Base-by-base conservation (phyloP, 345 rosid genomes). In the Populus simonii region DNA sequence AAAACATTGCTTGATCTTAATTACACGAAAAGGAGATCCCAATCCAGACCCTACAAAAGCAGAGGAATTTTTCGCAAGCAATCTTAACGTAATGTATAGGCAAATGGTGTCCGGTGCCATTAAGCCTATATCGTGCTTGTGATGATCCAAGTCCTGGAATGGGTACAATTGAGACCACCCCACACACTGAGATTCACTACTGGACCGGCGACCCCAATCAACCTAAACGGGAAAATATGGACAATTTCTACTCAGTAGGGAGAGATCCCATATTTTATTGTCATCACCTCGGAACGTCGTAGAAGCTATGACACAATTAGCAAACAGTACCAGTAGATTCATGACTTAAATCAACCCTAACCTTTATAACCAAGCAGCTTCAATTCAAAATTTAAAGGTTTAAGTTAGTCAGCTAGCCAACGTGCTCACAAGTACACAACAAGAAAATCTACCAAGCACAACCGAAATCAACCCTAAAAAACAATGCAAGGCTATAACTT, bases 181-280 rank as follows among this genome's bases (percentile, higher is more conserved):
- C n/a, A n/a, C 33, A 31, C 33, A 31, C 3, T 31, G 33, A 31
- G 33, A 31, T 31, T 31, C 33, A 2, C 33, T 84, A 80, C 20
- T 89, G 92, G 94, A 61, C 84, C 47, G 92, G 92, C 1, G 92
- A 88, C 59, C 49, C 47, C 27, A 87, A 41, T 0, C 89, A 87
- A 23, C 89, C 89, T 3, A 83, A 91, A 74, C 5, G 67, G 0
- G 94, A 89, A 69, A 39, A 91, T 86, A 89, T 91, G 94, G 94
- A 92, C 4, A 88, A 76, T 41, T 86, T 91, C 80, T 88, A 89
- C 80, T 88, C 95, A 0, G 90, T 90, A 0, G 95, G 61, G 1
- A 85, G 90, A 69, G 95, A 89, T 72, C 94, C 94, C 0, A 71
- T 91, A 51, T 91, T 91, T 80, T 89, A 39, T 25, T 75, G 84